Percentiles rank a stretch among this genome's conserved stretches.
Evolutionary conservation across 2,329 filamentous ascomycete genomes (phyloP).

Genomic region (Aureobasidium musti): DNA sequence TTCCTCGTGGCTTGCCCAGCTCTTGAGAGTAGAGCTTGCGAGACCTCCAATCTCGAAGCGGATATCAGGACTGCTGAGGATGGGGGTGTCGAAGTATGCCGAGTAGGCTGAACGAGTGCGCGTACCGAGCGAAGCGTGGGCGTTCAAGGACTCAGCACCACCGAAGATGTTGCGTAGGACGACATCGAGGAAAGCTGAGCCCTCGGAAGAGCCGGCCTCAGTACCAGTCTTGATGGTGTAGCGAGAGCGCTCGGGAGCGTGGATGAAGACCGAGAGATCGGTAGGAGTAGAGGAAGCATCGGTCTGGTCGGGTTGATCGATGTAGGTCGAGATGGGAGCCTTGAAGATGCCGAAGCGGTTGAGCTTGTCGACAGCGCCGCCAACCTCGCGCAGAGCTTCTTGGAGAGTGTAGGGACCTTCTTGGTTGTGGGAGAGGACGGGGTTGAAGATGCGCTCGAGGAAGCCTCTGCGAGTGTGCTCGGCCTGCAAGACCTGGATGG

Average conservation of each 20-base stretch:
- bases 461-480: constrained; percentile 81
- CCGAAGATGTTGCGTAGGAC: constrained; percentile 91
- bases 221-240: constrained; percentile 92
- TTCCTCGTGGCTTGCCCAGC: constrained; percentile 94
- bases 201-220: constrained; percentile 89
- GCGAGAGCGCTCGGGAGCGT: constrained; percentile 75
- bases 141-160: constrained; percentile 83
- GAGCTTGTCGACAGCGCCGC: constrained; percentile 70
- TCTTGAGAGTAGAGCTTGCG: constrained; percentile 81
- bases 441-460: constrained; percentile 76
- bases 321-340: constrained; percentile 75
- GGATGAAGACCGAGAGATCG: constrained; percentile 79
- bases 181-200: constrained; percentile 85
- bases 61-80: constrained; percentile 81
- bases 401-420: constrained; percentile 73
- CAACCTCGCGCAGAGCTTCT: constrained; percentile 73
- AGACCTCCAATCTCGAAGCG: constrained; percentile 77
- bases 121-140: constrained; percentile 86
- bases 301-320: constrained; percentile 71
- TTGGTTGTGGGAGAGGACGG: constrained; percentile 69
- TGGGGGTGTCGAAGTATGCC: constrained; percentile 77
- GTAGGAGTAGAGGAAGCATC: constrained; percentile 70
- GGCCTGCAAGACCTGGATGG: constrained; percentile 79
- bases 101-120: constrained; percentile 90
- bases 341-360: constrained; percentile 86